Conservation (phyloP, 352 stramenopile genomes). For the Globisporangium perplexum region DNA sequence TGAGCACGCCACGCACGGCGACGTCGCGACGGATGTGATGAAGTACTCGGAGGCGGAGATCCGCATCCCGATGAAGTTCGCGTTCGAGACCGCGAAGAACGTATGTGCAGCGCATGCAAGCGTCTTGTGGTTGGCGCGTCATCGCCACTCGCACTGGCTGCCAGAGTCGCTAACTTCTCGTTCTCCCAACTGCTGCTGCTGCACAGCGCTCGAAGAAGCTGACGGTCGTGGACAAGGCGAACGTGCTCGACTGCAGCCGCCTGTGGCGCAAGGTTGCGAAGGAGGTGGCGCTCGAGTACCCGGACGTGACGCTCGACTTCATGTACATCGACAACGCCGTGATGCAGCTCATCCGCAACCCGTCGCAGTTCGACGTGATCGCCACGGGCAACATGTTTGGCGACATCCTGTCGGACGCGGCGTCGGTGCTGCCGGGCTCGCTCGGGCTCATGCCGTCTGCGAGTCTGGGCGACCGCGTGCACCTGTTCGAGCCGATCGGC, state of each 20-base stretch:
- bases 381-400: conserved; percentile 99
- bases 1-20: conserved; percentile 66
- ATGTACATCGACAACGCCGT: conserved; percentile 99
- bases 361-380: conserved; percentile 99
- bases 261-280: conserved; percentile 92
- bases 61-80: conserved; percentile 78
- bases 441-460: conserved; percentile 98
- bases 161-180: conserved; percentile 19
- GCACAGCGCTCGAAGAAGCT: conserved; percentile 92
- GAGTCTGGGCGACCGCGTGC: conserved; percentile 86
- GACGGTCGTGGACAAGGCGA: conserved; percentile 99
- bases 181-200: conserved; percentile 39
- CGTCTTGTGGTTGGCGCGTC: background rate
- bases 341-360: conserved; percentile 98
- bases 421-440: conserved; percentile 96
- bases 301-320: conserved; percentile 93
- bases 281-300: conserved; percentile 87
- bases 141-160: background rate
- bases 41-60: conserved; percentile 96
- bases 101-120: conserved; percentile 24
- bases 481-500: conserved; percentile 98
- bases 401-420: conserved; percentile 98
- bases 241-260: conserved; percentile 96
- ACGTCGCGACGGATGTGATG: conserved; percentile 93
- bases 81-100: conserved; percentile 76